phyloP scores from a whole-genome alignment of 2,329 filamentous ascomycete genomes.

The Alternaria conjuncta region DNA sequence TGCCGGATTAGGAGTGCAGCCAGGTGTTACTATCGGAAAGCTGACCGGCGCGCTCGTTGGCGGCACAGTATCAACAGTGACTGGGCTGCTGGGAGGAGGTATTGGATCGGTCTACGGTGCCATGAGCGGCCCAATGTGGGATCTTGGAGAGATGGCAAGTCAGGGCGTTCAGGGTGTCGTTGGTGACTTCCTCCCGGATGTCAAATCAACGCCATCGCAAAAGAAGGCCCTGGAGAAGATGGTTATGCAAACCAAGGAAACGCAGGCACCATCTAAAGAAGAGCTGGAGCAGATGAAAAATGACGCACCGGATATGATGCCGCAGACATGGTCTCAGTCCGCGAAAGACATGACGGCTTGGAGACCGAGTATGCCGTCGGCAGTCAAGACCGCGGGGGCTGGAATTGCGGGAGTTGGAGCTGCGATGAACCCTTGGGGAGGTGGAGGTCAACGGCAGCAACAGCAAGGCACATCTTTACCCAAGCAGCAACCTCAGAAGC shows the following conservation, averaged over 20 bases:
- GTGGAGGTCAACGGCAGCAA: constrained; percentile 9
- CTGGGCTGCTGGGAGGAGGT: constrained; percentile 44
- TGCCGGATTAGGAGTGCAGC: constrained; percentile 46
- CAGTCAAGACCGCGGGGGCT: constrained; percentile 29
- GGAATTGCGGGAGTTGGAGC: constrained; percentile 26
- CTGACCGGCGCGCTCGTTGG: constrained; percentile 47
- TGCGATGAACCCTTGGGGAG: constrained; percentile 14
- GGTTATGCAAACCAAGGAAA: constrained; percentile 46
- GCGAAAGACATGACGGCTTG: constrained; percentile 43
- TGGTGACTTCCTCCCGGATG: constrained; percentile 45
- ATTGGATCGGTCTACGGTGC: constrained; percentile 47
- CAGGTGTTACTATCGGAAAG: constrained; percentile 45
- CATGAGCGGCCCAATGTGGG: constrained; percentile 45
- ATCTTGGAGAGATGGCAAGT: constrained; percentile 46
- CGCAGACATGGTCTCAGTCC: constrained; percentile 41
- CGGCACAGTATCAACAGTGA: constrained; percentile 40
- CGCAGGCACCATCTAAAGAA: constrained; percentile 39
- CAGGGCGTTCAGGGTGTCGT: constrained; percentile 42
- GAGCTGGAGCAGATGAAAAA: constrained; percentile 45
- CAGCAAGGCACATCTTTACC: constrained; percentile 5
- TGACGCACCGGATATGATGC: constrained; percentile 42
- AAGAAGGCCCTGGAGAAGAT: constrained; percentile 48
- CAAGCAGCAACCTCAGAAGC: constrained; percentile 1
- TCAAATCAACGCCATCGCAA: constrained; percentile 43
- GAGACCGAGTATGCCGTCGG: constrained; percentile 35